These are phyloP conservation scores for Sclerotinia borealis DNA, from an alignment of 2,329 filamentous ascomycete genomes.

Conservation along the genomic window DNA sequence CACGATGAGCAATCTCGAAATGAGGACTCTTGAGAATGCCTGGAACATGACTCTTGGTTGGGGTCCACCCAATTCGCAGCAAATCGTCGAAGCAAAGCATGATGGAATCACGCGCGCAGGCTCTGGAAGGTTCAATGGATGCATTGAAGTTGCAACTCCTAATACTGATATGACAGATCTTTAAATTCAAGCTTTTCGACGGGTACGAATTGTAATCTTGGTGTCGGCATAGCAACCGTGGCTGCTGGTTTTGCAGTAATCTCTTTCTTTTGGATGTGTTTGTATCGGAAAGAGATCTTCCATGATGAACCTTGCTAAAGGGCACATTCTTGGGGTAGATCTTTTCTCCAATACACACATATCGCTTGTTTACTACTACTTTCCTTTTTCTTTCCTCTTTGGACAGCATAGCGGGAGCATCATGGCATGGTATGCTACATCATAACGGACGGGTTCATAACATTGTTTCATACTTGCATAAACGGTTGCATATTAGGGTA, in stretches of 20 bases:
- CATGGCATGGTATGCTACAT: neutral
- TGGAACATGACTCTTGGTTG: slow-evolving; percentile 27
- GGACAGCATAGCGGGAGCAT: neutral
- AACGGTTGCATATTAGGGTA: neutral
- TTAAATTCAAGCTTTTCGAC: neutral
- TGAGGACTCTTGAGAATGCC: slow-evolving; percentile 23
- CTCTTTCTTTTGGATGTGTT: neutral
- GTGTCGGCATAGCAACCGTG: neutral
- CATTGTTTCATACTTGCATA: neutral
- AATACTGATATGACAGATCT: neutral
- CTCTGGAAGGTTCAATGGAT: slow-evolving; percentile 26
- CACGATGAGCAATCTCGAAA: slow-evolving; percentile 22
- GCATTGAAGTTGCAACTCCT: slow-evolving; percentile 18
- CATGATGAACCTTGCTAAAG: neutral
- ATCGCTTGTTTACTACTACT: neutral
- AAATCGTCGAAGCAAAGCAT: slow-evolving; percentile 15
- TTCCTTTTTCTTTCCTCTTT: neutral
- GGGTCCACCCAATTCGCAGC: slow-evolving; percentile 12
- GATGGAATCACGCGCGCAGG: slow-evolving; percentile 28
- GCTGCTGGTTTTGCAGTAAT: neutral
- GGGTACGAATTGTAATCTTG: neutral
- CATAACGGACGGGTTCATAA: neutral
- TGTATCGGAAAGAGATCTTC: neutral
- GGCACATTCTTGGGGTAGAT: neutral
- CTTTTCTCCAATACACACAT: neutral